Base-by-base conservation (phyloP, 2,329 filamentous ascomycete species). In the Albifimbria verrucaria region DNA sequence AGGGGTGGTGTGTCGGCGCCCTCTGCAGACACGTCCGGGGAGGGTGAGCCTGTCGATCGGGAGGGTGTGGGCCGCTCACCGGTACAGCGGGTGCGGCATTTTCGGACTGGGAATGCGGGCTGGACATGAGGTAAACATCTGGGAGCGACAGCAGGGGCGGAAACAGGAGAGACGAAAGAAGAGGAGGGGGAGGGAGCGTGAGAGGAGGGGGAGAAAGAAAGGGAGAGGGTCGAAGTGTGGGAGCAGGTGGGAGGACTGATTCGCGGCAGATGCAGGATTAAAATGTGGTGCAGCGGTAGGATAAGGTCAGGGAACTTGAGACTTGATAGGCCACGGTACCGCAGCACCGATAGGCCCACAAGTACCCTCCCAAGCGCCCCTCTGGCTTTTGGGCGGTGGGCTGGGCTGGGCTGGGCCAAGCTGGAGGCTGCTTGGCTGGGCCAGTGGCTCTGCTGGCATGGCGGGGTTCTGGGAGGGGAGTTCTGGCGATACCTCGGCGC, bases 61-160 rank as follows among this genome's bases (percentile, higher is more conserved):
- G 43, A 50, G 41, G 51, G 41, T 42, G 52, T 48, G 36, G 53
- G 52, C 55, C 49, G 68, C 68, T 77, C 71, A 78, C 67, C 65
- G 68, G 65, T 67, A 69, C 72, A 68, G 74, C 68, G 67, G 65
- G 66, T 78, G 79, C 76, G 78, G 77, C 77, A 81, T 81, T 77
- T 79, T 79, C 77, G 72, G 70, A 69, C 67, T 72, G 68, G 68
- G 67, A 68, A 68, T 71, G 71, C 73, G 73, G 72, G 67, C 69
- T 78, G 72, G 78, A 82, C 80, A 83, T 83, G 79, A 77, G 78
- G 73, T 72, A 70, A 72, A 78, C 80, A 82, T 82, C 71, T 76
- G 77, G 75, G 43, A 54, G 50, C 45, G 46, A 48, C 55, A 52
- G 52, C 24, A 24, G 22, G n/a, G 45, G 52, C 49, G 57, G 53